Conservation (phyloP, 805 yeast species). For the Zygosaccharomyces pseudorouxii region DNA sequence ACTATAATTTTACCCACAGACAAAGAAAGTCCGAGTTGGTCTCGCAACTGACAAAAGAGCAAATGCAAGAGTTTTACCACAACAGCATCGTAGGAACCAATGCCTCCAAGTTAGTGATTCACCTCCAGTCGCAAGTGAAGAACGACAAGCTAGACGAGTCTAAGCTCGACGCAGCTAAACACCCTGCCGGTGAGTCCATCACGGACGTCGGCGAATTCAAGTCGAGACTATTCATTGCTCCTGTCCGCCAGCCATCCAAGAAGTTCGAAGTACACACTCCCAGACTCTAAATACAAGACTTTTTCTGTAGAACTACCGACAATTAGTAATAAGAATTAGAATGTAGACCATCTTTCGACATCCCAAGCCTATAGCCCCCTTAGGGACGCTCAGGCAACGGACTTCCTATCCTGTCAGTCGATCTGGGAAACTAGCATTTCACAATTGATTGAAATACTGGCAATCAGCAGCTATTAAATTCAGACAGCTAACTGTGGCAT, state of each 20-base stretch:
- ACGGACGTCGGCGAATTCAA: conserved; percentile 52
- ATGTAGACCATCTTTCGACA: conserved; percentile 39
- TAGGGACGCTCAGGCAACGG: conserved; percentile 34
- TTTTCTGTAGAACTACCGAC: background rate
- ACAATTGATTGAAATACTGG: conserved; percentile 33
- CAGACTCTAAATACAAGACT: conserved; percentile 8
- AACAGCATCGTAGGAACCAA: conserved; percentile 37
- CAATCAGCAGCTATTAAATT: conserved; percentile 37
- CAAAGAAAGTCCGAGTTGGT: conserved; percentile 55
- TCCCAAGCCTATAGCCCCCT: conserved; percentile 34
- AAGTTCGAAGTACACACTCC: conserved; percentile 23
- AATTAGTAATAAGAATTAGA: conserved; percentile 1
- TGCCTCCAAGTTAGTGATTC: conserved; percentile 49
- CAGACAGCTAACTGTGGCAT: conserved; percentile 38
- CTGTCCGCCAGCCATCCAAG: conserved; percentile 54
- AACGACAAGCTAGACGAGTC: conserved; percentile 26
- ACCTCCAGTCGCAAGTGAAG: conserved; percentile 49
- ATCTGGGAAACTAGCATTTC: conserved; percentile 38
- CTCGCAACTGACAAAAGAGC: conserved; percentile 48
- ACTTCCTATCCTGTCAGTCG: conserved; percentile 37
- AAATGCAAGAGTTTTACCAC: conserved; percentile 54
- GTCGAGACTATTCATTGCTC: conserved; percentile 47
- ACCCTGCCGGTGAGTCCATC: conserved; percentile 48
- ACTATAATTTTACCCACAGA: conserved; percentile 64
- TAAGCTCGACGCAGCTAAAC: conserved; percentile 29